Evolutionary conservation across 768 basidiomycete species (phyloP), one percentile per base, ranked within the genome.

Genomic region (Tylopilus sp.): DNA sequence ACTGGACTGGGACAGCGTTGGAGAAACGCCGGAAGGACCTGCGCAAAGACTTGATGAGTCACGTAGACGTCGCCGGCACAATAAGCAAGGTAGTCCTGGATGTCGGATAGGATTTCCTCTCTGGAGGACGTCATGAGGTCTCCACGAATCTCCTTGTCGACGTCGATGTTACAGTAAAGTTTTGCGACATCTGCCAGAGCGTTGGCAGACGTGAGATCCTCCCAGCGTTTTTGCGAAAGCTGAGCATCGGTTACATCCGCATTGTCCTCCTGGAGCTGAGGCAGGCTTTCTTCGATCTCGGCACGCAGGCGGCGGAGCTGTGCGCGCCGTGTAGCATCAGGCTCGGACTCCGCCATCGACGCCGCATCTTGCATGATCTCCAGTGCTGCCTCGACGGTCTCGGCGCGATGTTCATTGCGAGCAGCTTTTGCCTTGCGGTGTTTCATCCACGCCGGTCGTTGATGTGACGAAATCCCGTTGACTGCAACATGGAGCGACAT

Each of bases 401-500:
- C 85, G 25, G 79, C 76, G 23, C 74, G 77, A 64, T 75, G 79
- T 59, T 81, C 78, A 47, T 75, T 60, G 53, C 77, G 78, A 35
- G 70, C 71, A 43, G 77, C 75, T 64, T 87, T 85, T 38, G 76
- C 72, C 65, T 95, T 95, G 47, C 84, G 79, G 61, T 92, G 82
- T 62, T 86, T 85, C 73, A 83, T 83, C 95, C 95, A 99, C 2
- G 86, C 88, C 1, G 93, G 92, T 2, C 95, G 84, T 66, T 98
- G 97, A 58, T 92, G 88, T 0, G 91, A 92, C 1, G 94, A 95
- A 49, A 98, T 94, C 7, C 97, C 95, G 53, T 86, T 88, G 10
- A 93, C 87, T 9, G 97, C 92, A 45, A 94, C 86, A 65, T 99
- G 95, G 6, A 99, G 75, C 1, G 93, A 83, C 83, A 99, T 91